Evolutionary conservation across 768 basidiomycete species (phyloP).

Genomic region (Tricholoma matsutake): DNA sequence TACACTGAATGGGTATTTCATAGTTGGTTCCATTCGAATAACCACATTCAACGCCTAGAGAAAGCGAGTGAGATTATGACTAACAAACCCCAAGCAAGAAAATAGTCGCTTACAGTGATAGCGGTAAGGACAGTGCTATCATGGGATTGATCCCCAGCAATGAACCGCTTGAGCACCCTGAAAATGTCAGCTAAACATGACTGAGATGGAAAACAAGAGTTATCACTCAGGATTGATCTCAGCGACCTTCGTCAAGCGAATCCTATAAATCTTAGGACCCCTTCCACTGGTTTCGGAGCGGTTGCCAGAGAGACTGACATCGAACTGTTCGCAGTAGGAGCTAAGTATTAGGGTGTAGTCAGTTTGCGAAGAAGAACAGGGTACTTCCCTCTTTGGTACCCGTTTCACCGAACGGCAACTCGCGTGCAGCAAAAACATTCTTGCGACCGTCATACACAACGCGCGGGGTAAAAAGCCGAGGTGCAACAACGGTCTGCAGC

Average conservation of each 20-base stretch:
- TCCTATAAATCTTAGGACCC: slow-evolving; percentile 64
- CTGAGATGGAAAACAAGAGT: not conserved
- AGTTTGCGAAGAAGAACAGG: not conserved
- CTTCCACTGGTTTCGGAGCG: slow-evolving; percentile 32
- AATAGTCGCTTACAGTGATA: slow-evolving; percentile 45
- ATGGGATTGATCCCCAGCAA: slow-evolving; percentile 57
- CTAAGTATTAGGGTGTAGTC: not conserved
- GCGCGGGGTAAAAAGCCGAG: slow-evolving; percentile 67
- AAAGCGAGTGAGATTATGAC: not conserved
- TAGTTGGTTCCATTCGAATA: slow-evolving; percentile 64
- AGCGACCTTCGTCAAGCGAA: slow-evolving; percentile 56
- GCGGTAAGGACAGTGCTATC: slow-evolving; percentile 65
- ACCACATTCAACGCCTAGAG: slow-evolving; percentile 65
- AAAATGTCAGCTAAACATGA: not conserved
- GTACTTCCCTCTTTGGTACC: slow-evolving; percentile 49
- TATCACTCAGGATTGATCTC: slow-evolving; percentile 52
- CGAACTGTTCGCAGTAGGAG: slow-evolving; percentile 45
- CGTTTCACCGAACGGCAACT: slow-evolving; percentile 55
- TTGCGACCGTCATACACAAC: slow-evolving; percentile 80
- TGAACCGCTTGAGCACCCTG: slow-evolving; percentile 58
- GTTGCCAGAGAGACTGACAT: slow-evolving; percentile 46
- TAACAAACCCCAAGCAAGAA: not conserved
- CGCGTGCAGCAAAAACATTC: slow-evolving; percentile 62
- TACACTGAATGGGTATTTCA: slow-evolving; percentile 68
- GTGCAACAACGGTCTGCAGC: slow-evolving; percentile 56